Percentiles rank a stretch among this genome's conserved stretches.
phyloP scores from a whole-genome alignment of 352 stramenopile species.

The Aphanomyces astaci region DNA sequence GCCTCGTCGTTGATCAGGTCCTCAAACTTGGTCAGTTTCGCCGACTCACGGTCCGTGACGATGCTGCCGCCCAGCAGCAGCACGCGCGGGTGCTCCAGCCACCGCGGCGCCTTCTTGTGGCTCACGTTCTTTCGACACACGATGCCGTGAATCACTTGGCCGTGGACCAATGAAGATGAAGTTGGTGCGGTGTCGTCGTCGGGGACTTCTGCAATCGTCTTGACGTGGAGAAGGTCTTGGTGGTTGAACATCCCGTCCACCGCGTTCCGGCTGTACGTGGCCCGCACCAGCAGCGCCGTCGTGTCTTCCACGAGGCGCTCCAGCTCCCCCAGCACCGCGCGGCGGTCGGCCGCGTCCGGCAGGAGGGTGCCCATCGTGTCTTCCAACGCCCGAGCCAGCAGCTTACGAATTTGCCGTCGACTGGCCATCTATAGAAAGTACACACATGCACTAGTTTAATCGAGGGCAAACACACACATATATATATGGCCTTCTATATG shows the following conservation, averaged over 20 bases:
- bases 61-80: constrained; percentile 94
- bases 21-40: constrained; percentile 90
- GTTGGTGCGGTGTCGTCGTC: constrained; percentile 34
- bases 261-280: constrained; percentile 54
- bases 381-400: constrained; percentile 41
- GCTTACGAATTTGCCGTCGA: constrained; percentile 48
- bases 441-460: too few species aligned
- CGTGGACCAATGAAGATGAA: constrained; percentile 53
- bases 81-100: constrained; percentile 94
- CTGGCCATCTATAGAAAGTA: constrained; percentile 41
- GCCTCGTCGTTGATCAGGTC: constrained; percentile 95
- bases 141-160: constrained; percentile 92
- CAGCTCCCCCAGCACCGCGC: constrained; percentile 39
- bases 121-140: constrained; percentile 95
- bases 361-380: constrained; percentile 29
- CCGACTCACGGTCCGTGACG: constrained; percentile 91
- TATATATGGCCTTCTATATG: too few species aligned
- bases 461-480: too few species aligned
- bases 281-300: constrained; percentile 71
- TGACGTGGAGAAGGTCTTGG: constrained; percentile 65
- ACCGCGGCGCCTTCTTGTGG: constrained; percentile 93
- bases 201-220: constrained; percentile 53
- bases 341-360: constrained; percentile 16
- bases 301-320: constrained; percentile 54
- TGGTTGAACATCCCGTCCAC: constrained; percentile 68